A percentile compares a stretch with the other conserved stretches of the same genome.
Evolutionary conservation across 345 rosid species (phyloP).

Genomic region (Citrus trifoliata): DNA sequence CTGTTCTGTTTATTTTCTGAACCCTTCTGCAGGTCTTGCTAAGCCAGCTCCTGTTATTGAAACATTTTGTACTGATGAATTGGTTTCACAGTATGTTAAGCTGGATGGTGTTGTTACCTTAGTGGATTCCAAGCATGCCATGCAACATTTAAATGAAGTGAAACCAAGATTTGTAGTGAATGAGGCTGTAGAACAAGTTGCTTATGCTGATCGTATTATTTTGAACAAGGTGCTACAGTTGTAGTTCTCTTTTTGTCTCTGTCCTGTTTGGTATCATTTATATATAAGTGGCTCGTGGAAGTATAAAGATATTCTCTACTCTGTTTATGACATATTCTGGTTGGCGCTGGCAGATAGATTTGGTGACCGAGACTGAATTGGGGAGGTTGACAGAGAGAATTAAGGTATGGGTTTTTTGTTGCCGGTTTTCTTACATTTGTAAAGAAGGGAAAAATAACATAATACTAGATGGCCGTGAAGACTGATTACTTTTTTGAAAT

Average conservation of each 20-base stretch:
- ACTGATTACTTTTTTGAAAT: background rate
- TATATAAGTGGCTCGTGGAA: background rate
- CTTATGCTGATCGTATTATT: slow-evolving; percentile 75
- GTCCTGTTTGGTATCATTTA: background rate
- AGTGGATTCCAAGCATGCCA: slow-evolving; percentile 72
- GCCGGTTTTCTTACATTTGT: background rate
- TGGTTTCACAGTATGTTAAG: slow-evolving; percentile 53
- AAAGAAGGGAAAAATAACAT: background rate
- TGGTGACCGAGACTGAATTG: slow-evolving; percentile 54
- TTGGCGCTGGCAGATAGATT: slow-evolving; percentile 52
- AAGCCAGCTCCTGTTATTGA: slow-evolving; percentile 79
- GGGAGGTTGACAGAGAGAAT: slow-evolving; percentile 47
- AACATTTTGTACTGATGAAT: slow-evolving; percentile 65
- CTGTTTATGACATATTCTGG: slow-evolving; percentile 1
- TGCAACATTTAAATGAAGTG: slow-evolving; percentile 65
- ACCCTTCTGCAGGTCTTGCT: slow-evolving; percentile 57
- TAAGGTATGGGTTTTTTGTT: slow-evolving; percentile 37
- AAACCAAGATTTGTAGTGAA: slow-evolving; percentile 76
- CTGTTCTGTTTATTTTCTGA: background rate
- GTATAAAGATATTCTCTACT: background rate
- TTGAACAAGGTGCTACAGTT: slow-evolving; percentile 57
- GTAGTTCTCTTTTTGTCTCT: background rate
- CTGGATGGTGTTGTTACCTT: slow-evolving; percentile 78
- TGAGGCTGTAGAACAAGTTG: slow-evolving; percentile 79
- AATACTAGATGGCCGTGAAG: background rate